Base-by-base conservation (phyloP, 176 grass and related monocot genomes). In the Puya raimondii region DNA sequence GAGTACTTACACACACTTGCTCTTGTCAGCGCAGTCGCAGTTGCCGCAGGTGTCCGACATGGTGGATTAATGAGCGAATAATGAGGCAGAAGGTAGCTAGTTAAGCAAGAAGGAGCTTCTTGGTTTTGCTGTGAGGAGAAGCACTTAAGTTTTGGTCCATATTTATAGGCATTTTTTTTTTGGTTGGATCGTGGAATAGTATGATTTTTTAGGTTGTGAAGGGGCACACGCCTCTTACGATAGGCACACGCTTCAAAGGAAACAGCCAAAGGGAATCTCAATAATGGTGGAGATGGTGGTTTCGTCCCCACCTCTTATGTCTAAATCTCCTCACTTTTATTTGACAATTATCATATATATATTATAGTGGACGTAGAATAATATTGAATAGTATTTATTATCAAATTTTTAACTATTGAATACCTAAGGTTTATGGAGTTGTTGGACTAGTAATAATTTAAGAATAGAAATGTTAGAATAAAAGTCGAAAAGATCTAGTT, bases 21-120 rank as follows among this genome's bases (percentile, higher is more conserved):
- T 81, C 88, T 82, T 91, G 78, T 89, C 83, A 68, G 88, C 75
- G 27, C 93, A 96, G 89, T 96, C 89, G 79, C 93, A 96, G 86
- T 83, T 90, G 75, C 74, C 89, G 84, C 93, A 92, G 52, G 78
- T 87, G 84, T 57, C 65, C 52, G 93, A 87, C 93, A 96, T 92
- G 81, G 50, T 73, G 53, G 53, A 9, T 18, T 12, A 21, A 18
- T 61, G 56, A 61, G 56, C 56, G 10, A 2, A 17, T 16, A 57
- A 21, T 5, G 54, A 20, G 12, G 54, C 15, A 58, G 5, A 13
- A 61, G 56, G 11, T 16, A 61, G 56, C 7, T 9, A 61, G n/a
- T 10, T 61, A 9, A 20, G 56, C 8, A 61, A 21, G 21, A 7
- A 20, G 56, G n/a, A 61, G 21, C 56, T 22, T 15, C 22, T 7